These are phyloP conservation scores for Mycena haematopus DNA, from an alignment of 768 basidiomycete species.

Conservation along the genomic window DNA sequence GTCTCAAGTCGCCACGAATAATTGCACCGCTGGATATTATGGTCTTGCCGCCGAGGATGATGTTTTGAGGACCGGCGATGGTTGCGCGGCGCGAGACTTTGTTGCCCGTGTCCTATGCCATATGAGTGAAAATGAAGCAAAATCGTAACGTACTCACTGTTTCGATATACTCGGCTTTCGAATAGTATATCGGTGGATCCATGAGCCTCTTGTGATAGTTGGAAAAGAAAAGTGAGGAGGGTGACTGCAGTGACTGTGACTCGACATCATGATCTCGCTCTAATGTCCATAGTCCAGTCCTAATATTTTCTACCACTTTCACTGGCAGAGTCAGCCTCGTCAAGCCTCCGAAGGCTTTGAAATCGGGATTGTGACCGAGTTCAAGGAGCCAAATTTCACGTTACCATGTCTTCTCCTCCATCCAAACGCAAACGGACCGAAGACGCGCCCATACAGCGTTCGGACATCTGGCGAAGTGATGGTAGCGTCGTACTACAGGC, in stretches of 20 bases:
- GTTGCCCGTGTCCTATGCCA: constrained; percentile 86
- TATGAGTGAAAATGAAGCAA: not conserved
- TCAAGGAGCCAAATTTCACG: too few relatives aligned
- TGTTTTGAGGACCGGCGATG: constrained; percentile 94
- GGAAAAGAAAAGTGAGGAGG: not conserved
- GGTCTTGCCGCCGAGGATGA: constrained; percentile 96
- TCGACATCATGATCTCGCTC: too few relatives aligned
- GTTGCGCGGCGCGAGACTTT: constrained; percentile 92
- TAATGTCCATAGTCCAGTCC: too few relatives aligned
- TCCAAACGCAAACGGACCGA: constrained; percentile 5
- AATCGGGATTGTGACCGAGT: too few relatives aligned
- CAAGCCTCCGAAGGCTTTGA: too few relatives aligned
- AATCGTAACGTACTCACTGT: constrained; percentile 57
- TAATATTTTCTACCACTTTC: too few relatives aligned
- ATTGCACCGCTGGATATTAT: constrained; percentile 92
- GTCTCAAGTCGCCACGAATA: constrained; percentile 90
- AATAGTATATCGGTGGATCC: constrained; percentile 81
- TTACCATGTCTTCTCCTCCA: not conserved
- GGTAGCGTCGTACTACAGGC: constrained; percentile 1
- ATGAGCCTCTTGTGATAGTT: constrained; percentile 40
- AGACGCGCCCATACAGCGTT: not conserved
- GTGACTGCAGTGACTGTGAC: not conserved
- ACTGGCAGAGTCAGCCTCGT: too few relatives aligned
- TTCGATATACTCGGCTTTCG: constrained; percentile 86
- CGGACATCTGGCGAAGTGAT: constrained; percentile 4